Evolutionary conservation across 2,329 filamentous ascomycete species (phyloP), one percentile per base, ranked within the genome.

Genomic region (Colletotrichum tropicale): DNA sequence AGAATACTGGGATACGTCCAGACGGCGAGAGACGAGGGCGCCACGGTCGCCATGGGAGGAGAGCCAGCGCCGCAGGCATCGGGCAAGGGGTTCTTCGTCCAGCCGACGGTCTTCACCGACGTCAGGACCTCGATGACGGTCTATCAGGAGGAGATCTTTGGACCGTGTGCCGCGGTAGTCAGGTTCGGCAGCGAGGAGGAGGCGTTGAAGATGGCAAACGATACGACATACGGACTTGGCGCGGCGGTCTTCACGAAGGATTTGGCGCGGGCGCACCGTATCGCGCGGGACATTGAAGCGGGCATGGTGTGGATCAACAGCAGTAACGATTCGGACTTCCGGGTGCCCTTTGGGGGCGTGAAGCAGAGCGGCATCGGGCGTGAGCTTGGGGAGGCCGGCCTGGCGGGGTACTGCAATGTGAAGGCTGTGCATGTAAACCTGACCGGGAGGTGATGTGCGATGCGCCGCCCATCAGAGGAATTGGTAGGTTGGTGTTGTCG

Each of bases 1-100:
- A 86, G 90, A 30, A 88, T 95, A 4, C 86, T 94, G 34, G 88
- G 87, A 1, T 95, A 93, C 81, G 90, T 95, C 66, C 88, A 93
- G 74, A 80, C 86, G n/a, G 93, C 92, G 13, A 91, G 92, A 80
- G 86, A 86, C 4, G 90, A 92, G 79, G 93, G 92, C 18, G 91
- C 91, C 1, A 91, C 85, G 1, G 85, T 94, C 10, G 80, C 78
- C 7, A 72, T 80, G 0, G 85, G 85, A 70, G 85, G 85, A 60
- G 92, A 79, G 26, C 74, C 78, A 3, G 76, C 74, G 48, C 36
- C 71, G 4, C 84, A 87, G 36, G 84, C 87, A 3, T 91, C 91
- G 28, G 92, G 91, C 28, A 78, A 62, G 9, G 82, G 82, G 2
- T 83, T 78, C 75, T 83, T 81, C 67, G 77, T 78, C 8, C 76